Evolutionary conservation across 2,329 filamentous ascomycete genomes (phyloP), one percentile per base, ranked within the genome.

Genomic region (Botrytis hyacinthi): DNA sequence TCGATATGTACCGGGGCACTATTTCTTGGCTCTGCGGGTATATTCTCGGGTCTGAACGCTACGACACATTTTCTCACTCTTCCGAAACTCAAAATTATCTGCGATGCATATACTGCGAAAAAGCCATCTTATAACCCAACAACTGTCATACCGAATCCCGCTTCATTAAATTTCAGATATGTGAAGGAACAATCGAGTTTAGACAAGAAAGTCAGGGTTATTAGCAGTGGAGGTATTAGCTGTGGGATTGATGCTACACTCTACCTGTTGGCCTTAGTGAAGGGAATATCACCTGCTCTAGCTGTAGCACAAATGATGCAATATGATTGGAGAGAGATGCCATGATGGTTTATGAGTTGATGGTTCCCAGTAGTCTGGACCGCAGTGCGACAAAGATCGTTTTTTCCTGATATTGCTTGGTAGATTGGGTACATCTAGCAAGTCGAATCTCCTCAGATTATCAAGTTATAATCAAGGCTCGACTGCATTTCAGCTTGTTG

Each of bases 21-120:
- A 80, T 89, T 95, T 84, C 88, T 95, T 68, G 93, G 91, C 74
- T 86, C 92, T 80, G 87, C 91, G 79, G 93, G 93, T 77, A 89
- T 95, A 81, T 89, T 97, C 75, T 89, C 91, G 76, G 93, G 93
- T 76, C 86, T 96, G 42, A 90, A 91, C 51, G 93, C 92, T 78
- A 97, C 93, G 76, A 95, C 92, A 74, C 93, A 96, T 83, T 91
- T 92, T 75, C 92, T 96, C 83, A 90, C 86, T 83, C 87, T 94
- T 79, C 93, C 93, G 81, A 91, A 89, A 78, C 90, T 97, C 80
- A 93, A 96, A 86, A 94, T 90, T 79, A 84, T 94, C 44, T 72
- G 70, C 60, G 70, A 72, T 44, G 46, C 46, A 26, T 72, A 66
- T 57, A 72, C 70, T 10, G 44, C 40, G 16, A 71, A 51, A 8